Conservation (phyloP, 225 moss, liverwort and hornwort genomes). For the Neckera pumila region DNA sequence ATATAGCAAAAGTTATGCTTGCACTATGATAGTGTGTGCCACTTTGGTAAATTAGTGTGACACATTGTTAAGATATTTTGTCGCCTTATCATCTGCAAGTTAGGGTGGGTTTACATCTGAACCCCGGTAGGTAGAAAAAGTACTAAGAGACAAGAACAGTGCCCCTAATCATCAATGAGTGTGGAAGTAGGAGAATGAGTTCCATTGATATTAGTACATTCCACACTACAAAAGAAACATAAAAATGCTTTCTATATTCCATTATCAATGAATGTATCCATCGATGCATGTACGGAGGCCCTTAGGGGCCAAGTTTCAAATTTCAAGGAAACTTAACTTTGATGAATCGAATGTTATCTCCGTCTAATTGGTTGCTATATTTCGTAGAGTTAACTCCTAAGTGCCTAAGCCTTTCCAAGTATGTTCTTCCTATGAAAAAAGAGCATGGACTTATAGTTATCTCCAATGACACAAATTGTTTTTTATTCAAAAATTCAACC, state of each 20-base stretch:
- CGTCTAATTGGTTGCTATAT: too few species aligned
- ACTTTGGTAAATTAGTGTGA: too few species aligned
- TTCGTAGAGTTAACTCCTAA: too few species aligned
- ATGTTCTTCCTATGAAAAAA: too few species aligned
- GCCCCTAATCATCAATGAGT: fast-evolving
- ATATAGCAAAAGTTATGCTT: background rate
- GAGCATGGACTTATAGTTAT: too few species aligned
- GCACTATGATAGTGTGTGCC: too few species aligned
- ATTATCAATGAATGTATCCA: fast-evolving
- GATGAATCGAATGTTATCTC: background rate
- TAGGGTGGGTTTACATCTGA: background rate
- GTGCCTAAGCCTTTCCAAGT: too few species aligned
- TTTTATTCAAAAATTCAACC: too few species aligned
- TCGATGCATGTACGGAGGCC: fast-evolving
- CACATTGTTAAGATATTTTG: background rate
- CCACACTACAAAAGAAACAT: background rate
- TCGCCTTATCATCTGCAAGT: too few species aligned
- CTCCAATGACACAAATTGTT: too few species aligned
- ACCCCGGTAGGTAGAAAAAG: fast-evolving
- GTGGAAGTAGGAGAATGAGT: background rate
- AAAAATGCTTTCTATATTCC: background rate
- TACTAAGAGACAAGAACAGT: too few species aligned
- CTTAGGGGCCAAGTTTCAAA: background rate
- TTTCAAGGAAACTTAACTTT: background rate
- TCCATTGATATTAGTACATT: background rate